phyloP scores from a whole-genome alignment of 495 filamentous ascomycete genomes.

The Ramalina intermedia region DNA sequence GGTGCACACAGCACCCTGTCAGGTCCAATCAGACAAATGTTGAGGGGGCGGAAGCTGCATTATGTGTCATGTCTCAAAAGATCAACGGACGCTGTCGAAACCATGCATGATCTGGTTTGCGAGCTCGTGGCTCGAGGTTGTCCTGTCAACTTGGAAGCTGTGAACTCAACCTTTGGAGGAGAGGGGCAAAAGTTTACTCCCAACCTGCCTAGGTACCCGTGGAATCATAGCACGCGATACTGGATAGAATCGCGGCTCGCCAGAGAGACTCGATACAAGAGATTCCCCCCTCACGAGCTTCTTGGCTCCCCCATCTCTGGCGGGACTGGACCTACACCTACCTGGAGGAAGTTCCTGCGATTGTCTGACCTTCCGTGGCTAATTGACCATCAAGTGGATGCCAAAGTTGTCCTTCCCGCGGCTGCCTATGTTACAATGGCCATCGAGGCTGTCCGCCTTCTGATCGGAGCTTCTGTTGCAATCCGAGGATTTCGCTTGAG shows the following conservation, averaged over 20 bases:
- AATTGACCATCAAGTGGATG: conserved; percentile 14
- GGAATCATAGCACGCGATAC: conserved; percentile 15
- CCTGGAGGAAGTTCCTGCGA: conserved; percentile 21
- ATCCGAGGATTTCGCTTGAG: neutral
- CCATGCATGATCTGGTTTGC: conserved; percentile 22
- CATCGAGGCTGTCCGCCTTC: conserved; percentile 17
- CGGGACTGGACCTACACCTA: conserved; percentile 17
- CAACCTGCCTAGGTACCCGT: conserved; percentile 30
- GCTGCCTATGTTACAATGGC: conserved; percentile 16
- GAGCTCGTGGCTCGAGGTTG: conserved; percentile 24
- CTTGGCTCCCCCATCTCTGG: conserved; percentile 23
- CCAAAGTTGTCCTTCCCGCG: conserved; percentile 12
- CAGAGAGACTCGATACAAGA: conserved; percentile 10
- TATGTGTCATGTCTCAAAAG: conserved; percentile 26
- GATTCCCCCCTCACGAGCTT: conserved; percentile 12
- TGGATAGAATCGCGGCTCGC: conserved; percentile 34
- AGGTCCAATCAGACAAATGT: conserved; percentile 29
- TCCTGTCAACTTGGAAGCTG: conserved; percentile 15
- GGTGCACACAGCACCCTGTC: conserved; percentile 33
- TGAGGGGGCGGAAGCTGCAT: conserved; percentile 8
- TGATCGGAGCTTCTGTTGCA: neutral
- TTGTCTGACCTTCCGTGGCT: conserved; percentile 17
- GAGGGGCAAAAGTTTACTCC: neutral
- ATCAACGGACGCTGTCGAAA: conserved; percentile 20
- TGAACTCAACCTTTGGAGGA: conserved; percentile 14